These are phyloP conservation scores for Leccinum fuscescens DNA, from an alignment of 1,284 basidiomycete genomes.

Conservation along the genomic window DNA sequence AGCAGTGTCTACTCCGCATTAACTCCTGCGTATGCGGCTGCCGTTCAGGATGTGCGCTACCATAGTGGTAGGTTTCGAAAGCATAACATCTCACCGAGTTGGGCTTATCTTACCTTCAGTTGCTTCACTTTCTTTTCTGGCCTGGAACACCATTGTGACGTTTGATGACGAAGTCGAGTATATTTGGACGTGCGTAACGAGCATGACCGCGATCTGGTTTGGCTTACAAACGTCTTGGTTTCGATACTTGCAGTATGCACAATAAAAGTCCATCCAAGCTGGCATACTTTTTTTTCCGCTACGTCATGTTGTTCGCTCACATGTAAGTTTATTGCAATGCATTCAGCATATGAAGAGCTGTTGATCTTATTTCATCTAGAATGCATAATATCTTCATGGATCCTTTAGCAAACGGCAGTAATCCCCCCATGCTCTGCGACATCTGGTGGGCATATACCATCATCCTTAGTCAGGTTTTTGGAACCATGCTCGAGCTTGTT, in stretches of 20 bases:
- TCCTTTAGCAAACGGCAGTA: neutral
- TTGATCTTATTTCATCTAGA: constrained; percentile 7
- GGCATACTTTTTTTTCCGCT: constrained; percentile 24
- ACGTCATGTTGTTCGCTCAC: constrained; percentile 13
- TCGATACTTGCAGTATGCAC: constrained; percentile 14
- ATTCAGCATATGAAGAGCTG: neutral
- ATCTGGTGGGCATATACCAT: constrained; percentile 14
- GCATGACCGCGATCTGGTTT: neutral
- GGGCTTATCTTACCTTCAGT: constrained; percentile 11
- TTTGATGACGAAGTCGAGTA: constrained; percentile 22
- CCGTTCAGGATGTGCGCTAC: constrained; percentile 13
- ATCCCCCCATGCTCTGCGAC: constrained; percentile 7
- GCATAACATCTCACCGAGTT: neutral
- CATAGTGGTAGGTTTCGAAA: constrained; percentile 14
- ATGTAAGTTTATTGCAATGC: constrained; percentile 12
- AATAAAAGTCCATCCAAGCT: constrained; percentile 22
- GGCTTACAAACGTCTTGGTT: neutral
- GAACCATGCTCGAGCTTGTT: constrained; percentile 16
- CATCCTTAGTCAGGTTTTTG: constrained; percentile 7
- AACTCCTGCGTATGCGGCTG: neutral
- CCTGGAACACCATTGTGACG: constrained; percentile 19
- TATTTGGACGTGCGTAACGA: constrained; percentile 23
- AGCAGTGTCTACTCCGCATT: neutral
- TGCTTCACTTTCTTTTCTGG: constrained; percentile 12
- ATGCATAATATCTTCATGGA: constrained; percentile 14